Conservation (phyloP, 768 basidiomycete species). For the Boletus patriciae region DNA sequence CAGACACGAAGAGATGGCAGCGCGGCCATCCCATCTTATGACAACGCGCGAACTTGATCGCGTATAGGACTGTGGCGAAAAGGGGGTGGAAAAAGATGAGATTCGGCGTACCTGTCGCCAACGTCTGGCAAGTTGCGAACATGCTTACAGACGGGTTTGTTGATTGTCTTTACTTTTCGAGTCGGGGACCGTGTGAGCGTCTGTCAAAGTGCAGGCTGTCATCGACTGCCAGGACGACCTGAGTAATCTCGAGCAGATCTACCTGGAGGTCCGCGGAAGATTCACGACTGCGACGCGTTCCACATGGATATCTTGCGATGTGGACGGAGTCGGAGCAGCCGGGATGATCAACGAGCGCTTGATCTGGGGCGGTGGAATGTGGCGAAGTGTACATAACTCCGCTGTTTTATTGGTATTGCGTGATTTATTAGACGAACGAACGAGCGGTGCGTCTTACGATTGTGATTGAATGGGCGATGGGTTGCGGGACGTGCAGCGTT, state of each 20-base stretch:
- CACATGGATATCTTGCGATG: constrained; percentile 35
- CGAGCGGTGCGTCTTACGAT: neutral
- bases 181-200: constrained; percentile 3
- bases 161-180: constrained; percentile 23
- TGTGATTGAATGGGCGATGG: constrained; percentile 7
- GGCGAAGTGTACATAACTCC: constrained; percentile 19
- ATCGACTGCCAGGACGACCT: constrained; percentile 23
- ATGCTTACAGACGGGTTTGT: constrained; percentile 1
- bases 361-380: constrained; percentile 25
- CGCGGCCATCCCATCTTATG: no score
- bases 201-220: constrained; percentile 5
- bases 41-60: constrained; percentile 8
- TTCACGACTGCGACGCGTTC: constrained; percentile 28
- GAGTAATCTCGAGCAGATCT: constrained; percentile 27
- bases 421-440: constrained; percentile 9
- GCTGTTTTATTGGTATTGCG: constrained; percentile 16
- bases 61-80: constrained; percentile 19
- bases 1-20: no score
- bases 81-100: constrained; percentile 31
- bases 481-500: neutral
- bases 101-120: constrained; percentile 16
- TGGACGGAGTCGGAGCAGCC: constrained; percentile 30
- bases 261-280: constrained; percentile 33
- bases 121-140: constrained; percentile 12
- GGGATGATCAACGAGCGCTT: constrained; percentile 24